Evolutionary conservation across 2,329 filamentous ascomycete genomes (phyloP).

Genomic region (Stemphylium beticola): DNA sequence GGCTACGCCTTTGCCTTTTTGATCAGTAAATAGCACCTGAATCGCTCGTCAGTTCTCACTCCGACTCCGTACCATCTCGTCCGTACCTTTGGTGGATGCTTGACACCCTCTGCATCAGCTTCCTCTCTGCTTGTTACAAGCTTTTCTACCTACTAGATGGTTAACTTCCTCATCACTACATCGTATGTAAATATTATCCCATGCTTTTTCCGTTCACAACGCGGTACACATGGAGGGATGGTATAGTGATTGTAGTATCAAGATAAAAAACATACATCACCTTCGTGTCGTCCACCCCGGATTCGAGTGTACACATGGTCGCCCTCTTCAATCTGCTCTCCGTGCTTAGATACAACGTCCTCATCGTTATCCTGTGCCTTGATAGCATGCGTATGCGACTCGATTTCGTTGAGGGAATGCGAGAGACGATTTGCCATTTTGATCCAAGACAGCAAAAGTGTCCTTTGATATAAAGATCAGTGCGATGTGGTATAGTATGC

Average conservation of each 20-base stretch:
- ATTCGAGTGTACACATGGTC: slow-evolving; percentile 52
- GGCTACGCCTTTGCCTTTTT: slow-evolving; percentile 49
- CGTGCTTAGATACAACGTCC: slow-evolving; percentile 44
- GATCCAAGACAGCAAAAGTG: background rate
- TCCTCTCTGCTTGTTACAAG: slow-evolving; percentile 47
- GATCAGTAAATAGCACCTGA: slow-evolving; percentile 50
- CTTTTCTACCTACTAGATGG: slow-evolving; percentile 43
- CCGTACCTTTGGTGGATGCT: slow-evolving; percentile 52
- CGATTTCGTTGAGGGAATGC: slow-evolving; percentile 7
- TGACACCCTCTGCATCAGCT: slow-evolving; percentile 47
- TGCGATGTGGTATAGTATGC: too few relatives aligned
- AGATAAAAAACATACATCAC: slow-evolving; percentile 32
- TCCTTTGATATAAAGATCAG: background rate
- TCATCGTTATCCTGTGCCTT: background rate
- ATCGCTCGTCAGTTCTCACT: background rate
- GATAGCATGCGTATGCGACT: slow-evolving; percentile 3
- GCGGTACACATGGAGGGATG: background rate
- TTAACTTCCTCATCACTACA: background rate
- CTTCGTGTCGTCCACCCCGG: slow-evolving; percentile 50
- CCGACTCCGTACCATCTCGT: too few relatives aligned
- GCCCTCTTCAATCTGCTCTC: slow-evolving; percentile 48
- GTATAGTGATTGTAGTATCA: background rate
- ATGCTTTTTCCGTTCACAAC: too few relatives aligned
- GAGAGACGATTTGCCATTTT: slow-evolving; percentile 9
- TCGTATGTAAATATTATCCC: background rate